A percentile compares a stretch with the other conserved stretches of the same genome.
These are phyloP conservation scores for Zychaea mexicana DNA, from an alignment of 371 early-diverging fungal genomes.

Conservation along the genomic window DNA sequence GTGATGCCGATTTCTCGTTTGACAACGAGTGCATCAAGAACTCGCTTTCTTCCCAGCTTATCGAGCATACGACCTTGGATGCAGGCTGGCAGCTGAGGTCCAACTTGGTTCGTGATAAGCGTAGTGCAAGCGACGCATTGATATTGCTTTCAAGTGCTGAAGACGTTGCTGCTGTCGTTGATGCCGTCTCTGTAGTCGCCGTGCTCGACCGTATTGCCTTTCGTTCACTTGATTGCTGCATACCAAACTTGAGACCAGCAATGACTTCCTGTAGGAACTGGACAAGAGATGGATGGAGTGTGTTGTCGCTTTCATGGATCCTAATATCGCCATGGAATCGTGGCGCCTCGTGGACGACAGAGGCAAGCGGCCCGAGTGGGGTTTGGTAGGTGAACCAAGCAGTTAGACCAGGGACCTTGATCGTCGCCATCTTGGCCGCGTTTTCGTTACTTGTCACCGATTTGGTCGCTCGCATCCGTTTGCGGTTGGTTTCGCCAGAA, in stretches of 20 bases:
- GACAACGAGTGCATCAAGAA: constrained; percentile 63
- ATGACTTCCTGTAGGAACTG: constrained; percentile 72
- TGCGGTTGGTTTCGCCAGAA: constrained; percentile 20
- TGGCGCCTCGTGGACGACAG: constrained; percentile 42
- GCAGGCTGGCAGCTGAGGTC: constrained; percentile 79
- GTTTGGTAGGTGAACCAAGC: constrained; percentile 64
- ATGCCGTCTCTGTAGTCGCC: not conserved
- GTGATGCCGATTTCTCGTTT: constrained; percentile 29
- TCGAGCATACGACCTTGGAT: constrained; percentile 75
- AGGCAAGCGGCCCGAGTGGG: constrained; percentile 55
- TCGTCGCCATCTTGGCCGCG: constrained; percentile 53
- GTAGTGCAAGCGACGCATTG: constrained; percentile 51
- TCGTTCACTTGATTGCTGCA: constrained; percentile 53
- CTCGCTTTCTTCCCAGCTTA: constrained; percentile 74
- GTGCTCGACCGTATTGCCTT: constrained; percentile 24
- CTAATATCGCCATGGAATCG: constrained; percentile 68
- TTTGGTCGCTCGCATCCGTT: constrained; percentile 11
- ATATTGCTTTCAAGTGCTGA: constrained; percentile 23
- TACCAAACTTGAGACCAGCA: constrained; percentile 66
- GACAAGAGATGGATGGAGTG: constrained; percentile 75
- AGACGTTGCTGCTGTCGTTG: not conserved
- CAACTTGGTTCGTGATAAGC: constrained; percentile 67
- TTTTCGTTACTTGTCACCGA: constrained; percentile 14
- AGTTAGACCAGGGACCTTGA: constrained; percentile 71
- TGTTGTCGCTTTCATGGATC: constrained; percentile 78